These are phyloP conservation scores for Metschnikowia lachancei DNA, from an alignment of 805 yeast genomes.

Conservation along the genomic window DNA sequence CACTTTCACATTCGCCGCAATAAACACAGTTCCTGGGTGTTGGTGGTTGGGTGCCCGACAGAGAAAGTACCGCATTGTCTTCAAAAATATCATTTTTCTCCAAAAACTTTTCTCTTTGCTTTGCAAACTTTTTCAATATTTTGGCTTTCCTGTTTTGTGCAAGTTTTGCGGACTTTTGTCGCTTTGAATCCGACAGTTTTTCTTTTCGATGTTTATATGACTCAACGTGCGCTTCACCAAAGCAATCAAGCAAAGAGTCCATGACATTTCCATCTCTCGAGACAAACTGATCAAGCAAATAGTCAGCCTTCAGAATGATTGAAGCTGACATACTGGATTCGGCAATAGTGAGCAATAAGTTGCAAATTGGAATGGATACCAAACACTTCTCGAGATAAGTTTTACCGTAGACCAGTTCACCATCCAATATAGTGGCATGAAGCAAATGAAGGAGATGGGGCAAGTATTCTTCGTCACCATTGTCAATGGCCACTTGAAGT, in stretches of 20 bases:
- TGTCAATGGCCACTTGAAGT: constrained; percentile 51
- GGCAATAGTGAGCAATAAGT: constrained; percentile 50
- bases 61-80: not conserved
- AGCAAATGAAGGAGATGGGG: constrained; percentile 63
- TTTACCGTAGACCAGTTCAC: constrained; percentile 42
- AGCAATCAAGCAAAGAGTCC: constrained; percentile 51
- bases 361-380: constrained; percentile 55
- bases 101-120: constrained; percentile 46
- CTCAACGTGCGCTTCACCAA: constrained; percentile 54
- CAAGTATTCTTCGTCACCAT: constrained; percentile 52
- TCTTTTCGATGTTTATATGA: constrained; percentile 47
- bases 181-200: constrained; percentile 47
- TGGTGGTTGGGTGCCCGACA: not conserved
- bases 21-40: constrained; percentile 21
- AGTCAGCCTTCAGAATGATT: constrained; percentile 54
- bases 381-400: constrained; percentile 43
- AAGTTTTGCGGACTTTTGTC: constrained; percentile 52
- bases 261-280: constrained; percentile 48
- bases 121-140: constrained; percentile 60
- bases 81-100: constrained; percentile 33
- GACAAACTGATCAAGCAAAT: constrained; percentile 50
- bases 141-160: constrained; percentile 63
- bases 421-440: constrained; percentile 61
- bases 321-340: constrained; percentile 50
- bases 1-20: constrained; percentile 25